A percentile compares a stretch with the other conserved stretches of the same genome.
phyloP scores from a whole-genome alignment of 495 filamentous ascomycete species.

The Penicillium robsamsonii region DNA sequence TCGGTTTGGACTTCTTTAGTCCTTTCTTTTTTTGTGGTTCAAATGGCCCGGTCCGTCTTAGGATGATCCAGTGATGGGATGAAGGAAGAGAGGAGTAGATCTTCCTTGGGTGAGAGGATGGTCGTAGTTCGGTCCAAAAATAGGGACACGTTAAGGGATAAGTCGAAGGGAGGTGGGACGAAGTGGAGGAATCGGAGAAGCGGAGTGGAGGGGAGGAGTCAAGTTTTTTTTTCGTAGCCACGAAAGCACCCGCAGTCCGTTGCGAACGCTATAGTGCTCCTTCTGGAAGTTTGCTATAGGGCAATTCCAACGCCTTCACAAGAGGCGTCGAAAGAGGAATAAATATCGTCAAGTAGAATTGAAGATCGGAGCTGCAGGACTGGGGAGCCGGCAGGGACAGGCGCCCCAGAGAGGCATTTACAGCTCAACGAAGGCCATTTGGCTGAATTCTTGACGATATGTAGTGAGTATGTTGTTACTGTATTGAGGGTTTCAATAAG shows the following conservation, averaged over 20 bases:
- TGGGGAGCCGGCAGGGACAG: constrained; percentile 66
- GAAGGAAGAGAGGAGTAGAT: constrained; percentile 3
- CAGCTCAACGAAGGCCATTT: constrained; percentile 88
- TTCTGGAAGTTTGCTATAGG: constrained; percentile 41
- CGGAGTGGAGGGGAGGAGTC: constrained; percentile 15
- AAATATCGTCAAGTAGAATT: constrained; percentile 77
- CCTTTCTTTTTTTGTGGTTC: background rate
- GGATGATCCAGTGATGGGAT: constrained; percentile 12
- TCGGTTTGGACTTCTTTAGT: background rate
- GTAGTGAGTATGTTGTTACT: constrained; percentile 25
- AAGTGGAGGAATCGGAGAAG: constrained; percentile 17
- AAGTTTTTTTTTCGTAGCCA: constrained; percentile 20
- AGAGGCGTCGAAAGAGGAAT: constrained; percentile 56
- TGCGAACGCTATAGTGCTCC: constrained; percentile 41
- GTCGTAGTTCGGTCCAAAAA: constrained; percentile 7
- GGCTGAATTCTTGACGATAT: constrained; percentile 83
- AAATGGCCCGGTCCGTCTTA: background rate
- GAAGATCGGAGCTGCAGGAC: constrained; percentile 70
- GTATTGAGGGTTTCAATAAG: constrained; percentile 23
- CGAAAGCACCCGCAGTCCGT: constrained; percentile 44
- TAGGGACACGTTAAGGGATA: constrained; percentile 7
- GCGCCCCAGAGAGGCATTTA: constrained; percentile 81
- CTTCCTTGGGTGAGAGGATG: background rate
- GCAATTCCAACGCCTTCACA: constrained; percentile 47
- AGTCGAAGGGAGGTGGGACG: constrained; percentile 12